These are phyloP conservation scores for Septoria petroselini DNA, from an alignment of 2,329 filamentous ascomycete species.

Conservation along the genomic window DNA sequence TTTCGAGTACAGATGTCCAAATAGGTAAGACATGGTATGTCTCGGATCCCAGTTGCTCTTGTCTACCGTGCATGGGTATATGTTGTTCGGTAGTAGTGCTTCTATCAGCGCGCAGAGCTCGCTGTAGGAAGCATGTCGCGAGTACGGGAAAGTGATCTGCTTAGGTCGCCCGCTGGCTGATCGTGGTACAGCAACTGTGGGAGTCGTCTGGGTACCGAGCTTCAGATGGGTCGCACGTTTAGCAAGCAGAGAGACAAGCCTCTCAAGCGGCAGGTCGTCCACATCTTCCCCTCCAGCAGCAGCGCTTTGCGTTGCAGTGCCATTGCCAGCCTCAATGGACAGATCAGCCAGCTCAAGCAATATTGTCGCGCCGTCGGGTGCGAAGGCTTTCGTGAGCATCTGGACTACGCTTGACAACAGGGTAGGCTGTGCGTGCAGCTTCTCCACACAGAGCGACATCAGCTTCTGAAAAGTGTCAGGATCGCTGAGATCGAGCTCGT, in stretches of 20 bases:
- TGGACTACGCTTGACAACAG: constrained; percentile 38
- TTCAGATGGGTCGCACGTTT: constrained; percentile 28
- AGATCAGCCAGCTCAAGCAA: constrained; percentile 29
- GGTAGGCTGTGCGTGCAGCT: constrained; percentile 38
- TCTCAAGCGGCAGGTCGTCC: constrained; percentile 35
- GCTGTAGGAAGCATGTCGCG: constrained; percentile 79
- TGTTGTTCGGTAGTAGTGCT: constrained; percentile 67
- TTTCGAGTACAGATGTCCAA: constrained; percentile 64
- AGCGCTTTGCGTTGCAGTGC: constrained; percentile 42
- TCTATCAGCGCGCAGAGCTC: constrained; percentile 71
- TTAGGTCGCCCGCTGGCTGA: constrained; percentile 23
- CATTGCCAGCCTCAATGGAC: constrained; percentile 21
- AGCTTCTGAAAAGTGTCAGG: constrained; percentile 51
- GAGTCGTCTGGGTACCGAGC: constrained; percentile 25
- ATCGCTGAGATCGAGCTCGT: constrained; percentile 62
- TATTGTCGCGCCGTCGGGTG: constrained; percentile 23
- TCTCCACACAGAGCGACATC: constrained; percentile 49
- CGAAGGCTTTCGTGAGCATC: constrained; percentile 35
- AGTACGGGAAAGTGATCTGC: constrained; percentile 68
- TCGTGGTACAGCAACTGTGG: constrained; percentile 12
- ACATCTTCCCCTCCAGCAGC: constrained; percentile 50
- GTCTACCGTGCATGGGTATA: constrained; percentile 76
- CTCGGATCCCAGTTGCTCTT: constrained; percentile 59
- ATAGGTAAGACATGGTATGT: constrained; percentile 65
- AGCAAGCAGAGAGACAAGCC: constrained; percentile 34